Evolutionary conservation across 1,284 basidiomycete genomes (phyloP), one percentile per base, ranked within the genome.

Genomic region (Somion occarium): DNA sequence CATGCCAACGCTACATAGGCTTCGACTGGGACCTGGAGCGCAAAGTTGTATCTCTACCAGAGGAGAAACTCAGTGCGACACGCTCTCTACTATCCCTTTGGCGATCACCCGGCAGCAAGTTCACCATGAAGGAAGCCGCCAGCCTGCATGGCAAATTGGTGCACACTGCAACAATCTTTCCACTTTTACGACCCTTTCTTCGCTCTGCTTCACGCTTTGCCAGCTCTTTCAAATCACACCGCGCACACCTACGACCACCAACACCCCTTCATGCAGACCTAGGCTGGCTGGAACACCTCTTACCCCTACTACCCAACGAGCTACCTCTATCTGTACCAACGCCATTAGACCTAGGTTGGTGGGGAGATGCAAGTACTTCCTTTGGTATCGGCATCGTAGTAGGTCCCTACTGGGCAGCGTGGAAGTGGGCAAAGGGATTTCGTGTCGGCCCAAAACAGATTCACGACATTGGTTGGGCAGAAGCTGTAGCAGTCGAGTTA

Each of bases 381-480:
- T 73, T 68, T 49, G 71, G 73, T 0, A 64, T 74, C 12, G 72
- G 72, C 0, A 51, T 74, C 1, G 60, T 68, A 0, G 49, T 74
- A 1, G 57, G 61, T 1, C 37, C 25, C 0, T 53, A 54, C 30
- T 73, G 66, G 65, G 64, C 53, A 0, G 59, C 61, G 0, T 73
- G 71, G 72, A 24, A 24, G 1, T 71, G 61, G 61, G 60, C 64
- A 1, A 51, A 53, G 1, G 67, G 65, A 0, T 55, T 69, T 44
- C 11, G 15, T 1, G 64, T 70, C 2, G 68, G 70, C 0, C 69
- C 69, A 4, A 13, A 48, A 0, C 18, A 55, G 13, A 37, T 15
- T 0, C 60, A 41, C 64, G 62, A 71, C 53, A 70, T 73, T 38
- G 66, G 66, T 27, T 71, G 64, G 70, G 68, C 69, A 22, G 69